Base-by-base conservation (phyloP, 1,139 yeast genomes). In the Magnusiomyces ingens region DNA sequence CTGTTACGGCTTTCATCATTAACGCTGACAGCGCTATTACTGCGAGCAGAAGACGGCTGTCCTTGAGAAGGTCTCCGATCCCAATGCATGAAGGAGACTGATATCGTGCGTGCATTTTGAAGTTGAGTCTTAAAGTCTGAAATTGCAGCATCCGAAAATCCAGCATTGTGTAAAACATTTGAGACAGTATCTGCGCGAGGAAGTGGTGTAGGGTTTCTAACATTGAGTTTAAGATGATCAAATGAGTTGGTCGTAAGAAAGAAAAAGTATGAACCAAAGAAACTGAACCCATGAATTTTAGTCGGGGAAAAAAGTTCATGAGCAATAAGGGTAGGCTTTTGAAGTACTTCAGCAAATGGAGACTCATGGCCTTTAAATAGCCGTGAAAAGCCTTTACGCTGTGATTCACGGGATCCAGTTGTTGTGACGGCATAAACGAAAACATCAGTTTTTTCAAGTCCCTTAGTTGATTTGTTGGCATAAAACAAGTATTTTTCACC, bases 251-350 rank as follows among this genome's bases (percentile, higher is more conserved):
- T 53, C 2, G 57, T 55, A 36, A 50, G 53, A 22, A 55, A 45
- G 22, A 54, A 55, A 35, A 55, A 55, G 5, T 46, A 52, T 12
- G 52, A 42, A 21, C 52, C 53, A 49, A 55, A 55, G 40, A 55
- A 48, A 6, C 53, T 49, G 22, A 55, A 46, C n/a, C 38, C 53
- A 2, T 43, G 48, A 35, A 49, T 52, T 13, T 54, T 52, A 6
- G 53, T 48, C 2, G 57, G 57, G 4, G 53, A 47, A 32, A 55
- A 55, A 13, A 54, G 48, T 12, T 45, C 42, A 19, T 10, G n/a
- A 18, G 41, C 17, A 6, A 35, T 35, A n/a, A 36, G 18, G 12
- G 18, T 45, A 2, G 48, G 48, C 17, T 12, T 12, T 13, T 45
- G 48, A 6, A 45, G 21, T 12, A 45, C 35, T 6, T 5, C n/a